These are phyloP conservation scores for Voacanga thouarsii DNA, from an alignment of 257 asterid genomes.

Conservation along the genomic window DNA sequence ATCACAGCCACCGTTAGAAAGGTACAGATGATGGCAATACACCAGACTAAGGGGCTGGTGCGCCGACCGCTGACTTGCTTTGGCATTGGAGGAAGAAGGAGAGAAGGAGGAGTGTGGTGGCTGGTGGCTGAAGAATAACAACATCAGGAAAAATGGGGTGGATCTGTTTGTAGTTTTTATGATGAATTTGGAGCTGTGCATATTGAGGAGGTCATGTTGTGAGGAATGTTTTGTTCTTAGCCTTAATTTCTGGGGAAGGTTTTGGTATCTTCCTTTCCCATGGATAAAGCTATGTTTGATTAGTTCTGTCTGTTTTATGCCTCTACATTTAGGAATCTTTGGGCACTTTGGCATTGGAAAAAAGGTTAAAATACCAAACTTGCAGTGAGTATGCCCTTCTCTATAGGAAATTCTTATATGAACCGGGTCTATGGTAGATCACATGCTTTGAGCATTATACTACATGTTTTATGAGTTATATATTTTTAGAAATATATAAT, in stretches of 20 bases:
- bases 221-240: constrained; percentile 22
- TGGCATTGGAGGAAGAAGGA: constrained; percentile 43
- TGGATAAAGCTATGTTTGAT: constrained; percentile 50
- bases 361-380: constrained; percentile 32
- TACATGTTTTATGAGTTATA: too few relatives aligned
- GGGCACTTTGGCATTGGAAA: constrained; percentile 4
- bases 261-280: constrained; percentile 77
- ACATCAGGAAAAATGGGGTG: constrained; percentile 13
- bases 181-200: constrained; percentile 12
- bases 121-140: constrained; percentile 3
- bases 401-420: too few relatives aligned
- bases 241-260: constrained; percentile 52
- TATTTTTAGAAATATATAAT: too few relatives aligned
- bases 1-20: constrained; percentile 57
- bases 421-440: too few relatives aligned
- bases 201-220: constrained; percentile 5
- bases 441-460: too few relatives aligned
- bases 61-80: constrained; percentile 32
- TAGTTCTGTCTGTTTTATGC: not conserved
- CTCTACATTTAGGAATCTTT: not conserved
- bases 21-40: constrained; percentile 60
- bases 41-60: constrained; percentile 73
- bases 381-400: constrained; percentile 20
- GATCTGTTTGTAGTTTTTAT: constrained; percentile 14
- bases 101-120: constrained; percentile 18